Evolutionary conservation across 208 protist genomes (phyloP), one percentile per base, ranked within the genome.

Genomic region (Strigomonas galati): DNA sequence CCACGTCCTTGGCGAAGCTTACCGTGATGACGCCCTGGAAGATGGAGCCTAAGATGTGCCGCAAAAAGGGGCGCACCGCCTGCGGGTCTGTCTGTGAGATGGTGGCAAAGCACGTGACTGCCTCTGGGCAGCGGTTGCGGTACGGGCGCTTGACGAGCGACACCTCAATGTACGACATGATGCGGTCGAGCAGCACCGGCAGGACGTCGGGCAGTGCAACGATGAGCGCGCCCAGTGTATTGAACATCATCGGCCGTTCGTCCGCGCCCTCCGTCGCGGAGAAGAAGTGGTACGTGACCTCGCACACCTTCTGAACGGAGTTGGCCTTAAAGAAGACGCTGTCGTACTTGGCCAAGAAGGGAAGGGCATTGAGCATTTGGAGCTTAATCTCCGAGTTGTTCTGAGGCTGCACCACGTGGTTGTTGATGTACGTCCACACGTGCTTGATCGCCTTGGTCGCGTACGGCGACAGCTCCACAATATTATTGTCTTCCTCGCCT

Each of bases 101-200:
- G 1, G 80, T 90, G 19, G 87, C 88, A 71, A 96, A 92, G 72
- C 91, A 96, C 44, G 87, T 81, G 12, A 91, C 85, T 5, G 87
- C 91, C 71, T 85, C 86, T 9, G 76, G 72, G 62, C 87, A 92
- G 54, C 87, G 85, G 44, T 78, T 80, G 49, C 82, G 75, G 24
- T 84, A 71, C 17, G 71, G 67, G 10, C 74, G 81, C 43, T 65
- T 67, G 31, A 67, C 68, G 26, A 96, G 73, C 46, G 80, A 86
- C 17, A 72, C 59, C 62, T 93, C 82, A 74, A 96, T 92, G 71
- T 87, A 82, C 30, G 60, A 70, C 84, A 96, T 92, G 72, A 91
- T 85, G 51, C 68, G 74, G 49, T 87, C 84, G 19, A 94, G 44
- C 35, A 91, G 88, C 19, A 72, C 57, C 17, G 76, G 67, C 49